Base-by-base conservation (phyloP, 352 stramenopile species). In the Albugo candida region DNA sequence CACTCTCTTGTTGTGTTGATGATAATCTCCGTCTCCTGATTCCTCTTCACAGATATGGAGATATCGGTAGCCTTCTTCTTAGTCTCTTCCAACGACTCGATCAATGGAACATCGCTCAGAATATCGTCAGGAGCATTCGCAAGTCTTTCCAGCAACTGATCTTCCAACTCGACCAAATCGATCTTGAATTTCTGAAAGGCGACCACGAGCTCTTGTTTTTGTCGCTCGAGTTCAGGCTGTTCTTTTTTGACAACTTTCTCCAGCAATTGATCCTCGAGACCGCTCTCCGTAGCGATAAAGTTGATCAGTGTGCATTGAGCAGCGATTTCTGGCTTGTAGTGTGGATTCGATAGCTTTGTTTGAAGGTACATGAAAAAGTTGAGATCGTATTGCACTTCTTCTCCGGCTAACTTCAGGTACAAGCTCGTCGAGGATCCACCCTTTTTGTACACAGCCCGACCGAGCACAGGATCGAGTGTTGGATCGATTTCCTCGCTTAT, bases 301-400 rank as follows among this genome's bases (percentile, higher is more conserved):
- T 98, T 98, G 59, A 98, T 97, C n/a, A 98, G 54, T 24, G 93
- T 97, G 46, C 81, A 93, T 57, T 97, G 92, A 5, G 93, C 92
- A 0, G 88, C 83, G 39, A 97, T 96, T 59, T 98, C 93, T n/a
- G 92, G 93, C 51, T 97, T 97, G 70, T 97, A 98, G 59, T 98
- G 93, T 16, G 93, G 93, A 57, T 98, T 98, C 48, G 78, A 95
- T 18, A 97, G 63, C 60, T 97, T 97, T 0, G 92, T 98, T 56
- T 97, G 93, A 48, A 97, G 54, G 59, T 97, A 98, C 52, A 98
- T 87, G 58, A 95, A 91, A 55, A 98, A 98, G 16, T 74, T 80
- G 1, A 85, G 79, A 50, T 97, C 85, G 58, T 98, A 98, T 54
- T 97, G 86, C 36, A 98, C 87, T 59, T 98, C 93, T 57, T 97